Evolutionary conservation across 2,329 filamentous ascomycete genomes (phyloP), one percentile per base, ranked within the genome.

Genomic region (Fusarium papillatum): DNA sequence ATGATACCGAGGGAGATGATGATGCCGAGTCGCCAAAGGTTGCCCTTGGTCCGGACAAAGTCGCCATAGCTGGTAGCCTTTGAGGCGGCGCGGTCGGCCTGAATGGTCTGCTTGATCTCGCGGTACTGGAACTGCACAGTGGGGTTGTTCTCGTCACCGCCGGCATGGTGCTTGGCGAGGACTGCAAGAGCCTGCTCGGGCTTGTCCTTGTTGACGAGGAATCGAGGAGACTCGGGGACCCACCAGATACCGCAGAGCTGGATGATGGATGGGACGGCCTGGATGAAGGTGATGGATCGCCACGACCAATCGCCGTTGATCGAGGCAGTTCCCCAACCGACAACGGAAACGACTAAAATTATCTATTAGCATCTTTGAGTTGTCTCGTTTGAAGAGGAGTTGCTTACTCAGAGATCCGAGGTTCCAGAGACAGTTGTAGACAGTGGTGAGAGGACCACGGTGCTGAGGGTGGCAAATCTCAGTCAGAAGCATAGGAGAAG

Each of bases 391-490:
- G 3, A 14, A 38, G 5, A 7, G 5, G 19, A 8, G 38, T 16
- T 10, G 29, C 80, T 77, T 75, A 83, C 81, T 75, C n/a, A 88
- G 81, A 17, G 86, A 86, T 43, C 90, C 91, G 67, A 91, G 82
- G 80, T 93, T 92, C 91, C 91, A 94, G 64, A 93, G 83, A 77
- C 90, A 93, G 82, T 94, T 93, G 84, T 93, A 93, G 69, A 93
- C 87, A 17, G 92, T 87, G 2, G 92, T 93, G 60, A 93, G 87
- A 34, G 89, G 89, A 36, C 88, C 92, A 80, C 92, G 90, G 80
- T 94, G 92, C 79, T 93, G 92, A 29, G 92, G 92, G 79, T 94
- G 92, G 83, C 89, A 91, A 71, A 94, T 88, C 84, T 94, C 92
- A 6, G 90, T 91, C 14, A 93, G 86, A 10, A 93, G 86, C 62